Conservation (phyloP, 441 rosid species). For the Daphne laureola region DNA sequence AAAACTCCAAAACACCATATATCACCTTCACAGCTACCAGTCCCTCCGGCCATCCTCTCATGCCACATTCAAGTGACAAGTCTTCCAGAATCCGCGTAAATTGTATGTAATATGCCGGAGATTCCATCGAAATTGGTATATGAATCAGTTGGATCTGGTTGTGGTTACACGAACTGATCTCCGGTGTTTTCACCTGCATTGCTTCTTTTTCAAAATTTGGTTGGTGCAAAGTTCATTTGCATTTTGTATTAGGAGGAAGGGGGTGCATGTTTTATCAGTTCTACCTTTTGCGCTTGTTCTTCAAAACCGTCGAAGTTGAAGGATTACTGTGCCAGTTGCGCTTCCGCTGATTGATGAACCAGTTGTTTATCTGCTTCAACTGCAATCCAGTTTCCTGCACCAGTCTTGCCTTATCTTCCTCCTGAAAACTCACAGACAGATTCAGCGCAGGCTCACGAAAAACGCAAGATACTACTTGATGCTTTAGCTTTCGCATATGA, state of each 20-base stretch:
- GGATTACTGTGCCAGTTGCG: slow-evolving; percentile 97
- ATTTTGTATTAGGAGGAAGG: neutral
- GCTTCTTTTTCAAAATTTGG: slow-evolving; percentile 41
- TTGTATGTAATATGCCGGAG: slow-evolving; percentile 14
- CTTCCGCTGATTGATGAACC: slow-evolving; percentile 98
- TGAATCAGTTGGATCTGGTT: slow-evolving; percentile 3
- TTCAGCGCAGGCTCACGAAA: neutral
- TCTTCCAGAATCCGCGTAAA: neutral
- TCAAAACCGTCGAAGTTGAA: slow-evolving; percentile 73
- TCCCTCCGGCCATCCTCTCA: slow-evolving; percentile 22
- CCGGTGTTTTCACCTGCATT: slow-evolving; percentile 89
- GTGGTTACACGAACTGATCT: slow-evolving; percentile 42
- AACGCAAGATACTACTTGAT: slow-evolving; percentile 1
- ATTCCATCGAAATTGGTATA: slow-evolving; percentile 6
- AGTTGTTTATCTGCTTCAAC: slow-evolving; percentile 91
- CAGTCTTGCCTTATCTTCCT: slow-evolving; percentile 91
- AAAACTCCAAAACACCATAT: slow-evolving; percentile 11
- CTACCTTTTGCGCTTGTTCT: slow-evolving; percentile 93
- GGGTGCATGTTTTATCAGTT: slow-evolving; percentile 3
- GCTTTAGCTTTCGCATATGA: neutral
- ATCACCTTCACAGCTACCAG: neutral
- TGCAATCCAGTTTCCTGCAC: slow-evolving; percentile 97
- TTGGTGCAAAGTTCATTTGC: slow-evolving; percentile 22
- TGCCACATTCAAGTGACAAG: slow-evolving; percentile 11
- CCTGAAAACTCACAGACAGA: slow-evolving; percentile 37